Percentiles rank a stretch among this genome's conserved stretches.
Conservation (phyloP, 1,139 yeast species). For the Yamadazyma sp. region DNA sequence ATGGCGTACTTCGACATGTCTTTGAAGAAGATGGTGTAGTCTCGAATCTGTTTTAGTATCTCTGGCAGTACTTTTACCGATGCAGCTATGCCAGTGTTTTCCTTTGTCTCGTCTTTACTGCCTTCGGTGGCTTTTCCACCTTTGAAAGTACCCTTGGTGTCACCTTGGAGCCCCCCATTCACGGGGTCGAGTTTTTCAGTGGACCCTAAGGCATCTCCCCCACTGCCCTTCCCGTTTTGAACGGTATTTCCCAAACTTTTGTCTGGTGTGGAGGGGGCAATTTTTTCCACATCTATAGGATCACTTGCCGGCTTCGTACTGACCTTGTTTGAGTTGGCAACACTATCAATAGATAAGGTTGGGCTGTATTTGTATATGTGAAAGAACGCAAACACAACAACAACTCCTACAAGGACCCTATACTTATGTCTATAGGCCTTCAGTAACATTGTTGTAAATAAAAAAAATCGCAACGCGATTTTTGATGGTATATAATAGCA, state of each 20-base stretch:
- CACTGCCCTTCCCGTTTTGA: not conserved
- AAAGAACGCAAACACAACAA: slow-evolving; percentile 5
- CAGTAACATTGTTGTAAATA: not conserved
- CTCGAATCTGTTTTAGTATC: slow-evolving; percentile 19
- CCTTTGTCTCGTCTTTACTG: not conserved
- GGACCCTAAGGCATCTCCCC: too few species aligned
- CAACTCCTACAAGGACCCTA: slow-evolving; percentile 8
- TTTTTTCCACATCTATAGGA: slow-evolving; percentile 6
- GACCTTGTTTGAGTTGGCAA: slow-evolving; percentile 5
- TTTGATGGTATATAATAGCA: too few species aligned
- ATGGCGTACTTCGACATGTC: slow-evolving; percentile 29
- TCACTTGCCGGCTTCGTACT: slow-evolving; percentile 6
- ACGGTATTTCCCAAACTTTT: slow-evolving; percentile 1
- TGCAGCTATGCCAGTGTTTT: not conserved
- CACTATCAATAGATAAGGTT: not conserved
- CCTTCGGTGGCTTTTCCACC: not conserved
- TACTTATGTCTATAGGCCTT: slow-evolving; percentile 6
- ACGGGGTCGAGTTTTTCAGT: too few species aligned
- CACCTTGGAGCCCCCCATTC: not conserved
- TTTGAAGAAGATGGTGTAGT: slow-evolving; percentile 34
- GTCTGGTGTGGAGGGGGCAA: slow-evolving; percentile 7
- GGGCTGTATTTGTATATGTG: slow-evolving; percentile 6
- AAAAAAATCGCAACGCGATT: not conserved
- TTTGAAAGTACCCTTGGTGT: not conserved
- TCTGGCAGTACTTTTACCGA: not conserved